These are phyloP conservation scores for Rhexocercosporidium sp. DNA, from an alignment of 2,329 filamentous ascomycete species.

Conservation along the genomic window DNA sequence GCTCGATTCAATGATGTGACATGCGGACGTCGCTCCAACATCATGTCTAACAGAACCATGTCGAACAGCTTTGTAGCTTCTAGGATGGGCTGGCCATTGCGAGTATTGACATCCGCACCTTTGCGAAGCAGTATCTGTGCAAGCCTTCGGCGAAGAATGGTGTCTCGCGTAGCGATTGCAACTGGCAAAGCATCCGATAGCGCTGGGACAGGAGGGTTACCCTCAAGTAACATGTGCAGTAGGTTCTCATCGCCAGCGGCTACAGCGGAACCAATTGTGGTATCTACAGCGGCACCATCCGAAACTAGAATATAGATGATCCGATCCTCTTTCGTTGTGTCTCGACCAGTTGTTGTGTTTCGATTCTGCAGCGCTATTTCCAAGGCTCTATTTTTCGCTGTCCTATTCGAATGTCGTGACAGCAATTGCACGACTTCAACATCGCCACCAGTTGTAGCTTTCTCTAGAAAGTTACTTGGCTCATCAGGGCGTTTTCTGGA, in stretches of 20 bases:
- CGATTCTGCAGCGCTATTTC: slow-evolving; percentile 21
- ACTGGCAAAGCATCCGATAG: slow-evolving; percentile 24
- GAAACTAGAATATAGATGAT: slow-evolving; percentile 26
- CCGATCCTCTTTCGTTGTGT: slow-evolving; percentile 20
- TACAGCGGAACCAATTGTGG: slow-evolving; percentile 21
- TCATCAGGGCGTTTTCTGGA: slow-evolving; percentile 21
- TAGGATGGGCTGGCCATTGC: slow-evolving; percentile 19
- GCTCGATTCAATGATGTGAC: slow-evolving; percentile 21
- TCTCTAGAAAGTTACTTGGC: slow-evolving; percentile 24
- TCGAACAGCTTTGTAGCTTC: slow-evolving; percentile 26
- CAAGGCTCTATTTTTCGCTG: slow-evolving; percentile 16
- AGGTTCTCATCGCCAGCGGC: slow-evolving; percentile 22
- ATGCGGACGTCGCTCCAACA: slow-evolving; percentile 22
- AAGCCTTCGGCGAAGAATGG: slow-evolving; percentile 14
- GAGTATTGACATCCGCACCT: slow-evolving; percentile 25
- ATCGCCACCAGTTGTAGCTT: slow-evolving; percentile 16
- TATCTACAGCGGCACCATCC: slow-evolving; percentile 22
- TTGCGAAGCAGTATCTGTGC: slow-evolving; percentile 24
- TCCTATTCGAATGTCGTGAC: slow-evolving; percentile 16
- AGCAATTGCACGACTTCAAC: slow-evolving; percentile 25
- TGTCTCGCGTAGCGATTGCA: slow-evolving; percentile 17
- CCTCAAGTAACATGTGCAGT: slow-evolving; percentile 24
- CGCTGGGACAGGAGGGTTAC: slow-evolving; percentile 11
- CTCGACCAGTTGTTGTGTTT: slow-evolving; percentile 6
- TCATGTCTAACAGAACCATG: slow-evolving; percentile 18